Conservation (phyloP, 371 early-diverging fungal species). For the Saksenaea oblongispora region DNA sequence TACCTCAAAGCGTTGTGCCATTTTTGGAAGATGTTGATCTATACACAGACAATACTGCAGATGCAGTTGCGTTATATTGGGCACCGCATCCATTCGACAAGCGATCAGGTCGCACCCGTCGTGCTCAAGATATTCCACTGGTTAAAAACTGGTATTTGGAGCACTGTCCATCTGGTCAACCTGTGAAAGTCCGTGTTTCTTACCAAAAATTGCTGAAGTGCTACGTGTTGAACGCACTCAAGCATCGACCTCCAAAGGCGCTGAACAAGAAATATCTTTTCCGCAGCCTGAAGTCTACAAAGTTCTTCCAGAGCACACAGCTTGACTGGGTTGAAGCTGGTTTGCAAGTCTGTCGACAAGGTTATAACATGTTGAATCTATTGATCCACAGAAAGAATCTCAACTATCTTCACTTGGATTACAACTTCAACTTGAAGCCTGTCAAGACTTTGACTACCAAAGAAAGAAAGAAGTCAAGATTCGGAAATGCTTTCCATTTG, state of each 20-base stretch:
- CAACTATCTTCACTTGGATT: conserved; percentile 96
- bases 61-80: conserved; percentile 94
- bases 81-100: conserved; percentile 97
- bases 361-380: conserved; percentile 98
- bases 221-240: conserved; percentile 89
- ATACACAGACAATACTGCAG: conserved; percentile 90
- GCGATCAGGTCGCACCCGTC: conserved; percentile 88
- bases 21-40: conserved; percentile 82
- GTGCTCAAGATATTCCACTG: conserved; percentile 94
- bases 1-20: conserved; percentile 83
- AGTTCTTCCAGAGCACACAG: conserved; percentile 98
- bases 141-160: conserved; percentile 98
- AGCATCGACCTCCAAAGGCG: conserved; percentile 86
- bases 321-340: conserved; percentile 99
- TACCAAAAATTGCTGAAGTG: conserved; percentile 95
- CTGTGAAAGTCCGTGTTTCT: conserved; percentile 97
- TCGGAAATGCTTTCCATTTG: conserved; percentile 98
- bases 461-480: conserved; percentile 98
- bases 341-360: conserved; percentile 96
- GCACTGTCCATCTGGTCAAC: conserved; percentile 91
- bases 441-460: conserved; percentile 99
- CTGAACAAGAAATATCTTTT: conserved; percentile 92
- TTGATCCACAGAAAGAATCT: conserved; percentile 97
- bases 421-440: conserved; percentile 98
- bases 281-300: conserved; percentile 92